Percentiles rank a stretch among this genome's conserved stretches.
phyloP scores from a whole-genome alignment of 2,329 filamentous ascomycete species.

The Teratosphaeria destructans region DNA sequence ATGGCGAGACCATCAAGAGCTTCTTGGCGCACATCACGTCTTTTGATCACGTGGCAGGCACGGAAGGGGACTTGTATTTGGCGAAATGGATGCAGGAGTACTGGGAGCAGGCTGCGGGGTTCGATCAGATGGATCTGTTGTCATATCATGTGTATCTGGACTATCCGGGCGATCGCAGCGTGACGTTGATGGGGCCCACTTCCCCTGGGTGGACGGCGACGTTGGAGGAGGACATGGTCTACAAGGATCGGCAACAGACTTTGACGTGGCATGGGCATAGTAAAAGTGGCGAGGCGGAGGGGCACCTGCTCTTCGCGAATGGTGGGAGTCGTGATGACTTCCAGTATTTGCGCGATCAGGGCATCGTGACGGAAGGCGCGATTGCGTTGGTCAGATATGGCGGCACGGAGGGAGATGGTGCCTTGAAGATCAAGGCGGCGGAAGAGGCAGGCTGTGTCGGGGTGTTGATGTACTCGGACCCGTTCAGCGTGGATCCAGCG shows the following conservation, averaged over 20 bases:
- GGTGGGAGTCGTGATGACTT: conserved; percentile 84
- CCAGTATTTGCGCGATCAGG: conserved; percentile 56
- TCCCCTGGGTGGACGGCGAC: conserved; percentile 59
- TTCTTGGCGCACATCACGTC: conserved; percentile 67
- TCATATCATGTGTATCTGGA: conserved; percentile 73
- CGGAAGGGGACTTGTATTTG: conserved; percentile 78
- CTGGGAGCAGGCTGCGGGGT: conserved; percentile 52
- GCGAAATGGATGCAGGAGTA: conserved; percentile 74
- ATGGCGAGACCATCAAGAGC: conserved; percentile 51
- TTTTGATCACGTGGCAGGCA: conserved; percentile 88
- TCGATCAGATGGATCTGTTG: conserved; percentile 68
- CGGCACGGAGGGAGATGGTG: conserved; percentile 61
- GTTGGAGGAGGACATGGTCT: conserved; percentile 70
- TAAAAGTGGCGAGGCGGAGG: conserved; percentile 73
- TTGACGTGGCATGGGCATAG: conserved; percentile 81
- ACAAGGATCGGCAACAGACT: conserved; percentile 56
- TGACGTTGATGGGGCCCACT: conserved; percentile 50
- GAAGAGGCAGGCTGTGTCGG: conserved; percentile 77
- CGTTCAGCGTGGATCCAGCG: conserved; percentile 69
- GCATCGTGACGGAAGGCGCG: conserved; percentile 63
- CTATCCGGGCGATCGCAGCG: conserved; percentile 70
- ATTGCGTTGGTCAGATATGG: conserved; percentile 78
- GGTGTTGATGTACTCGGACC: conserved; percentile 88
- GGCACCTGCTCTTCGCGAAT: conserved; percentile 83
- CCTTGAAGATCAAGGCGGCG: conserved; percentile 80